Base-by-base conservation (phyloP, 768 basidiomycete species). In the Sarcomyxa edulis region DNA sequence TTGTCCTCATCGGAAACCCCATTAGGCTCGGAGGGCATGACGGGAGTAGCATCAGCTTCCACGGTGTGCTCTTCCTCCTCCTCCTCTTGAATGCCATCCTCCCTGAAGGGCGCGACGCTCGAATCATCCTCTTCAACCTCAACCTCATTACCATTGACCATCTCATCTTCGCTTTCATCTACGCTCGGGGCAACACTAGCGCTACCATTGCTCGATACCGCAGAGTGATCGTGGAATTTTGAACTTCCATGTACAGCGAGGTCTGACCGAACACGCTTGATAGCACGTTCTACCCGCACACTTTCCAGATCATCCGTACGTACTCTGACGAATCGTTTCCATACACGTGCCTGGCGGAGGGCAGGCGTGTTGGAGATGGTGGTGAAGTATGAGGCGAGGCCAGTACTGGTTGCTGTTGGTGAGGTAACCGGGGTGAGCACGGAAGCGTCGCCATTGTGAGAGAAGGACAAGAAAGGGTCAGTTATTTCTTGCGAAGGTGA, bases 241-340 rank as follows among this genome's bases (percentile, higher is more conserved):
- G 39, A 24, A 30, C 74, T 63, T 38, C 70, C 59, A 52, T 92
- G 88, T 8, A 80, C 80, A 7, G 84, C 87, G 15, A 90, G 66
- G 62, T 94, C 91, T 31, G 85, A 89, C 39, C 88, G 69, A 14
- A 89, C 86, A 20, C 87, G 79, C 65, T 91, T 90, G 61, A 93
- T 85, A 4, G 90, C 84, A 46, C 88, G 72, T 64, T 93, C 89
- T 27, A 86, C 80, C 30, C 90, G 78, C 5, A 82, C 81, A 49
- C 88, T 91, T 65, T 93, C 82, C 35, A 94, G 61, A 58, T 95
- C 92, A 52, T 94, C 91, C 3, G 80, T 84, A 40, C 91, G 74
- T 6, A 92, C 87, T 32, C 80, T 70, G 39, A 93, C 84, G 50
- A 95, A 95, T 11, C 83, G 76, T 53, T 83, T 85, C 91, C 91